Conservation (phyloP, 2,329 filamentous ascomycete genomes). For the Allantophomopsis lycopodina region DNA sequence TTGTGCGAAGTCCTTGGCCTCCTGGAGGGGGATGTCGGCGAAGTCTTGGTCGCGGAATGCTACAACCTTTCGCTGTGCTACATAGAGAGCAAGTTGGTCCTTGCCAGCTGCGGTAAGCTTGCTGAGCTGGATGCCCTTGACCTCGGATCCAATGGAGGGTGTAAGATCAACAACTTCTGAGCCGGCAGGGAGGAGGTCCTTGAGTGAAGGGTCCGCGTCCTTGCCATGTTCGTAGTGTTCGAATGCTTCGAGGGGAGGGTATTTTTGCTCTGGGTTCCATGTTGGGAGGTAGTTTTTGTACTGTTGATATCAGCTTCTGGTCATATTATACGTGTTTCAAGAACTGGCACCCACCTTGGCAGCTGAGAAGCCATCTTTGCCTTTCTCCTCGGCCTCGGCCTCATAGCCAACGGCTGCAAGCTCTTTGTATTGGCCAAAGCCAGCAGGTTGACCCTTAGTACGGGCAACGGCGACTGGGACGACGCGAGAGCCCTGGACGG, state of each 20-base stretch:
- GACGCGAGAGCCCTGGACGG: neutral
- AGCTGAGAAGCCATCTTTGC: constrained; percentile 11
- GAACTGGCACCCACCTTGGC: constrained; percentile 9
- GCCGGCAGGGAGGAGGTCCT: constrained; percentile 48
- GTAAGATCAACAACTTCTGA: constrained; percentile 47
- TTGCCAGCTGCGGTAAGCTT: constrained; percentile 54
- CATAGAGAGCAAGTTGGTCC: constrained; percentile 62
- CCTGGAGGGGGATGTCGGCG: constrained; percentile 52
- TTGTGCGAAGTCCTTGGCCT: constrained; percentile 54
- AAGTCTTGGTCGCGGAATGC: constrained; percentile 68
- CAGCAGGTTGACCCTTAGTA: neutral
- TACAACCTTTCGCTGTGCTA: constrained; percentile 66
- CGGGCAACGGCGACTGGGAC: no score
- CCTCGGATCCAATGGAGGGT: constrained; percentile 60
- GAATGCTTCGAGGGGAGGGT: constrained; percentile 53
- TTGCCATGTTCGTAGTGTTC: constrained; percentile 64
- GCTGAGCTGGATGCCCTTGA: constrained; percentile 59
- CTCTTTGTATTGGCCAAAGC: constrained; percentile 12
- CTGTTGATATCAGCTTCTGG: constrained; percentile 12
- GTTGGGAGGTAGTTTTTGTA: constrained; percentile 64
- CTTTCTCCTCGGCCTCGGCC: constrained; percentile 15
- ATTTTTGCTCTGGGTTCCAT: constrained; percentile 51
- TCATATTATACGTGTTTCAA: neutral
- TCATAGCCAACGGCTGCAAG: constrained; percentile 15
- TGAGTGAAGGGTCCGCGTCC: constrained; percentile 56